These are phyloP conservation scores for Kuraishia molischiana DNA, from an alignment of 805 yeast species.

Conservation along the genomic window DNA sequence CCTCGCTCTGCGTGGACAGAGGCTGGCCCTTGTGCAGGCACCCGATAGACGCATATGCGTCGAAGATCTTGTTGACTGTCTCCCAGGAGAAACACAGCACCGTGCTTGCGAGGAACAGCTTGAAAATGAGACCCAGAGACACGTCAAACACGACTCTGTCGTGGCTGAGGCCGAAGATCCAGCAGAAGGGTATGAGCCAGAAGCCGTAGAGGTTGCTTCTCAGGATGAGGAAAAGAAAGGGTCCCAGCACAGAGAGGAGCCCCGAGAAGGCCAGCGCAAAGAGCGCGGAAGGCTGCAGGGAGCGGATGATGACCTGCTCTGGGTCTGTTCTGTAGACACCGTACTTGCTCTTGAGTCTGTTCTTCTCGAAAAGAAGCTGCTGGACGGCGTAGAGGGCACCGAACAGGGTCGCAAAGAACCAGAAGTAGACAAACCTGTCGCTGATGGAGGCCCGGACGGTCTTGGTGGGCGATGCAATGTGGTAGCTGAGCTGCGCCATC, in stretches of 20 bases:
- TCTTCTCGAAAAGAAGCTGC: conserved; percentile 43
- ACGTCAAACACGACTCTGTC: conserved; percentile 28
- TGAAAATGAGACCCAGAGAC: conserved; percentile 19
- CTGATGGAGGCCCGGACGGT: conserved; percentile 31
- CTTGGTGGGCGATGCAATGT: conserved; percentile 22
- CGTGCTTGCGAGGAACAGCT: conserved; percentile 22
- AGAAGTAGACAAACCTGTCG: conserved; percentile 36
- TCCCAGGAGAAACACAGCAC: conserved; percentile 40
- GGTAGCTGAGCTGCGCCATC: conserved; percentile 13
- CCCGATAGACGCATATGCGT: conserved; percentile 62
- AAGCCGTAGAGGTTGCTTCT: conserved; percentile 33
- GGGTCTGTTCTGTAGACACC: conserved; percentile 33
- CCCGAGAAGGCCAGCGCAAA: conserved; percentile 15
- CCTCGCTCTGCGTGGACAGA: conserved; percentile 45
- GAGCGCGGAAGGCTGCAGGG: conserved; percentile 12
- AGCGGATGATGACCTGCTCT: conserved; percentile 13
- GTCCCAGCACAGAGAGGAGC: conserved; percentile 19
- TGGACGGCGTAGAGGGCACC: conserved; percentile 39
- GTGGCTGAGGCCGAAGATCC: conserved; percentile 25
- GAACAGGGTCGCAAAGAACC: conserved; percentile 32
- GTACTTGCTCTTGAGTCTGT: conserved; percentile 37
- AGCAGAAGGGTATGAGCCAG: conserved; percentile 20
- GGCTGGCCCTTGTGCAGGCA: conserved; percentile 61
- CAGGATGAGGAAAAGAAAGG: conserved; percentile 28
- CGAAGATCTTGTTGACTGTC: conserved; percentile 42